Conservation (phyloP, 1,284 basidiomycete genomes). For the Tilletia walkeri region DNA sequence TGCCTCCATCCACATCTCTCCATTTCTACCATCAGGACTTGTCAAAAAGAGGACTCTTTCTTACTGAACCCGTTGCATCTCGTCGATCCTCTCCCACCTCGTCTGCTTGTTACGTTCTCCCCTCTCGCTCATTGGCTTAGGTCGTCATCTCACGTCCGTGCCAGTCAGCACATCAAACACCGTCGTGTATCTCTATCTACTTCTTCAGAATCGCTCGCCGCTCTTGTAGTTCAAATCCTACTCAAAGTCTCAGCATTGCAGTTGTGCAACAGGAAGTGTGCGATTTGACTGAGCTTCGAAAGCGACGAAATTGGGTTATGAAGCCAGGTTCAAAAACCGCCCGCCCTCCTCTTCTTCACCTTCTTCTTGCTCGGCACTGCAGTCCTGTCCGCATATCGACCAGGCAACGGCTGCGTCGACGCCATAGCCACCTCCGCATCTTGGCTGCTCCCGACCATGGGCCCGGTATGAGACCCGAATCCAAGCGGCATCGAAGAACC, state of each 20-base stretch:
- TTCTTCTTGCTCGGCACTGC: neutral
- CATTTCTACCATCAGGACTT: too few relatives aligned
- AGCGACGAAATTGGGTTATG: too few relatives aligned
- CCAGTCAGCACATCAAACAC: neutral
- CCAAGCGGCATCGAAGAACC: too few relatives aligned
- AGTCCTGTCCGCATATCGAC: neutral
- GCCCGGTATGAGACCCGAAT: neutral
- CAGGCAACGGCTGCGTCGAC: conserved; percentile 6
- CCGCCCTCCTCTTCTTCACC: conserved; percentile 4
- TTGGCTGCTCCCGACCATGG: conserved; percentile 8
- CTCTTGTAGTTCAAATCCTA: too few relatives aligned
- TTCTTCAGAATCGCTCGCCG: too few relatives aligned
- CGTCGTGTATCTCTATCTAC: neutral
- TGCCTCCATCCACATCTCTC: too few relatives aligned
- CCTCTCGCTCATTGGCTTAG: neutral
- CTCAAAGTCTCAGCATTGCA: too few relatives aligned
- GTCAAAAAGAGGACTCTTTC: too few relatives aligned
- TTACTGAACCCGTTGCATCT: too few relatives aligned
- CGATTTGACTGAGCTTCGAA: too few relatives aligned
- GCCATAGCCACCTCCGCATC: neutral
- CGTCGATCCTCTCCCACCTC: neutral
- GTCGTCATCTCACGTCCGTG: neutral
- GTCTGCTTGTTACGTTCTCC: neutral
- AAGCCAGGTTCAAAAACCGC: neutral
- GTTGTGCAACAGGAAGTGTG: too few relatives aligned